Percentiles rank a stretch among this genome's conserved stretches.
Conservation (phyloP, 2,329 filamentous ascomycete genomes). For the Neurospora crassa region DNA sequence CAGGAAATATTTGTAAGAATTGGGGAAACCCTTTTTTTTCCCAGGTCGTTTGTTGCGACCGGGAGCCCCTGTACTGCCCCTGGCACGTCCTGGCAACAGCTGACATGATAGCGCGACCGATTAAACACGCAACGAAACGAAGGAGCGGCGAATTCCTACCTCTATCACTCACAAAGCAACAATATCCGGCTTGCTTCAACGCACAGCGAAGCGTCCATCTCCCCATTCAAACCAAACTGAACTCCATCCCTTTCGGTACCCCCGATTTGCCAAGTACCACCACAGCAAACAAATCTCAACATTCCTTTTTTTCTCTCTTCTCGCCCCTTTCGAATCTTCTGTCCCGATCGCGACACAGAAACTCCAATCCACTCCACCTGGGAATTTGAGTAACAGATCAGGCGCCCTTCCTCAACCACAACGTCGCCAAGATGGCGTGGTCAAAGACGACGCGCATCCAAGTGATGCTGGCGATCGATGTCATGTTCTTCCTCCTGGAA, state of each 20-base stretch:
- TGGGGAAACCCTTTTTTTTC: background rate
- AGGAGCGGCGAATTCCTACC: background rate
- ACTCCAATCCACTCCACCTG: background rate
- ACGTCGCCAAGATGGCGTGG: constrained; percentile 57
- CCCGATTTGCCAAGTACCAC: background rate
- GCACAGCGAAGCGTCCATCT: background rate
- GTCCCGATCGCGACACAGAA: background rate
- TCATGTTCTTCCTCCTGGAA: constrained; percentile 83
- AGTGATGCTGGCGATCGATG: constrained; percentile 86
- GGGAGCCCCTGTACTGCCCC: background rate
- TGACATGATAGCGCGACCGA: background rate
- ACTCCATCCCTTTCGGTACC: background rate
- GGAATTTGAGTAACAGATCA: background rate
- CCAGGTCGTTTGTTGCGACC: background rate
- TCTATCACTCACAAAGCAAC: background rate
- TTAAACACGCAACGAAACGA: background rate
- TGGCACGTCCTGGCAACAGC: background rate
- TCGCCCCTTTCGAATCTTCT: constrained; percentile 1
- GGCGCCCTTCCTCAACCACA: background rate
- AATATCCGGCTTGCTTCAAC: background rate
- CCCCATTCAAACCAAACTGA: background rate
- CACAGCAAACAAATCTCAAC: background rate
- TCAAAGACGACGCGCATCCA: constrained; percentile 89
- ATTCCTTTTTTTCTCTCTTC: background rate
- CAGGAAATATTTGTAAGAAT: background rate